Percentiles rank a stretch among this genome's conserved stretches.
phyloP scores from a whole-genome alignment of 345 rosid species.

The Isatis tinctoria region DNA sequence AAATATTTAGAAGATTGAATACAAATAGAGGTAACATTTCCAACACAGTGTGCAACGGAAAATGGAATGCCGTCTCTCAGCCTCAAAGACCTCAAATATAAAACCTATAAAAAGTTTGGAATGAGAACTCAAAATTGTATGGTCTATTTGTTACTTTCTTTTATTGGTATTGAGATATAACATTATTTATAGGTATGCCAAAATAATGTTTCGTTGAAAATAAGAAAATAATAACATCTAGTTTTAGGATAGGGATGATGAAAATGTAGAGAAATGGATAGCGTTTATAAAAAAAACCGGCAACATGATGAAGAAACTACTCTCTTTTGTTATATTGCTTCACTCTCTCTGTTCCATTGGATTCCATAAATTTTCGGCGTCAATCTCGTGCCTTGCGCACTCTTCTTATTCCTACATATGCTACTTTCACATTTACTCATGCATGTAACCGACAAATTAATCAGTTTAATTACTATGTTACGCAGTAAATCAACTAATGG shows the following conservation, averaged over 20 bases:
- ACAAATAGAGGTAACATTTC: background rate
- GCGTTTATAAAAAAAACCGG: constrained; percentile 15
- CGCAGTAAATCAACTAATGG: background rate
- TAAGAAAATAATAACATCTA: constrained; percentile 25
- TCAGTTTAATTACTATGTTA: background rate
- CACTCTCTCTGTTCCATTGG: constrained; percentile 27
- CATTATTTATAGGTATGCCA: background rate
- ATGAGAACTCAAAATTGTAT: background rate
- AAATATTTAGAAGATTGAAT: background rate
- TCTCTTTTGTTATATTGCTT: constrained; percentile 17
- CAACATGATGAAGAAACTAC: constrained; percentile 32
- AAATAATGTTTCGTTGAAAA: constrained; percentile 8
- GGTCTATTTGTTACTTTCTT: background rate
- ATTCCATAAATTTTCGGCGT: constrained; percentile 22
- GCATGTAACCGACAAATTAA: background rate
- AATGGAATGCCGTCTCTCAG: background rate
- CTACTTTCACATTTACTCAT: constrained; percentile 7
- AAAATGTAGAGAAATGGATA: constrained; percentile 22
- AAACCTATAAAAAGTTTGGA: background rate
- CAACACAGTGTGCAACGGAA: background rate
- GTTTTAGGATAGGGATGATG: constrained; percentile 35
- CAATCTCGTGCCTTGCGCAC: constrained; percentile 22
- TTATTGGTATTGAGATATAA: background rate
- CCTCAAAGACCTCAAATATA: background rate
- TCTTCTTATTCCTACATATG: background rate